Percentiles rank a stretch among this genome's conserved stretches.
Conservation (phyloP, 106 monocot species). For the Apostasia shenzhenica region DNA sequence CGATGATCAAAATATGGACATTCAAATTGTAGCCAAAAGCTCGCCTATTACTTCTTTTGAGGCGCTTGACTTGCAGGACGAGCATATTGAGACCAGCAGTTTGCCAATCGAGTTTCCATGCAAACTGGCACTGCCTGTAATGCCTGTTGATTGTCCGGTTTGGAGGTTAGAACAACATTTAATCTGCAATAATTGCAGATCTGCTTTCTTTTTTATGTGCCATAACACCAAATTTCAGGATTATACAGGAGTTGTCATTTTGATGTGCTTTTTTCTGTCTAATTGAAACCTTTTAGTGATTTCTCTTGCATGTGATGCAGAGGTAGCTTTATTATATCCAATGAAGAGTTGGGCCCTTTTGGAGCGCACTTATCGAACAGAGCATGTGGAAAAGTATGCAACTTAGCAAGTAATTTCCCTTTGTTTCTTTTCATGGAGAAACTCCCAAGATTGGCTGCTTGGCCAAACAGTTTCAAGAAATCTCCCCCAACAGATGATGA, state of each 20-base stretch:
- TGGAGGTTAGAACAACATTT: constrained; percentile 18
- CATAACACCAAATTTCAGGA: background rate
- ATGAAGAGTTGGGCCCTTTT: constrained; percentile 13
- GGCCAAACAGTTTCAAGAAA: constrained; percentile 24
- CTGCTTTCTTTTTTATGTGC: background rate
- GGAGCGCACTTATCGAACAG: constrained; percentile 20
- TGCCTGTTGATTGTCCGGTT: constrained; percentile 4
- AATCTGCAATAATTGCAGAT: too few relatives aligned
- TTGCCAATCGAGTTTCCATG: background rate
- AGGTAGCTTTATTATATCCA: constrained; percentile 15
- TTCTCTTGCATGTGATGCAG: constrained; percentile 5
- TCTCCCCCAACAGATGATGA: constrained; percentile 19
- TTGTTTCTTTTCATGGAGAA: constrained; percentile 16
- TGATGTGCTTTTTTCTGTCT: background rate
- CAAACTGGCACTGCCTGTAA: background rate
- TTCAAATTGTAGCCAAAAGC: background rate
- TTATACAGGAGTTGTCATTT: too few relatives aligned
- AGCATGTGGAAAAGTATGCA: constrained; percentile 15
- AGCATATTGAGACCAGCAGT: background rate
- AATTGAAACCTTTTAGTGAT: background rate
- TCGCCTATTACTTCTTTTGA: background rate
- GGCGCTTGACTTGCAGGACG: background rate
- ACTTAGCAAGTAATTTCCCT: constrained; percentile 7
- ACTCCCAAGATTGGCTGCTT: constrained; percentile 14
- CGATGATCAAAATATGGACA: background rate